A percentile compares a stretch with the other conserved stretches of the same genome.
These are phyloP conservation scores for Arabidopsis suecica DNA, from an alignment of 345 rosid genomes.

Conservation along the genomic window DNA sequence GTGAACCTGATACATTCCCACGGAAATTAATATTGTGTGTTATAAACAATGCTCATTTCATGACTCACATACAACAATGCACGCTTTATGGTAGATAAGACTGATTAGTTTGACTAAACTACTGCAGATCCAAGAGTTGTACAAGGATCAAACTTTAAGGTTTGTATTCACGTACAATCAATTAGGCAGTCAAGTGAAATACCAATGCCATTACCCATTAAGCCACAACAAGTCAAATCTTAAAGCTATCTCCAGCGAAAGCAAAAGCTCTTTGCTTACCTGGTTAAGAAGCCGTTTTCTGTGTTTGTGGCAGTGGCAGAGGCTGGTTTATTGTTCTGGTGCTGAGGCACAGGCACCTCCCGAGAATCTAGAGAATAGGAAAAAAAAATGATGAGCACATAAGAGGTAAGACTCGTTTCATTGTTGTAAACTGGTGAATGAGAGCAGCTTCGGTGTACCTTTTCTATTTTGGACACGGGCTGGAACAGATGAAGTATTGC, in stretches of 20 bases:
- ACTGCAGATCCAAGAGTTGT: constrained; percentile 6
- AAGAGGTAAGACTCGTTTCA: constrained; percentile 17
- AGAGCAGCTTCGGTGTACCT: constrained; percentile 37
- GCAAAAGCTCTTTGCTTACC: constrained; percentile 50
- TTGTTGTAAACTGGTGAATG: neutral
- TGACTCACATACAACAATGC: constrained; percentile 1
- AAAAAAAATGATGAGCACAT: neutral
- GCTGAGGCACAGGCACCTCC: constrained; percentile 50
- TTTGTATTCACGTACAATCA: neutral
- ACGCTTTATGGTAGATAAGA: neutral
- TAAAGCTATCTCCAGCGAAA: constrained; percentile 3
- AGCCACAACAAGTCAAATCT: constrained; percentile 2
- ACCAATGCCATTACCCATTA: neutral
- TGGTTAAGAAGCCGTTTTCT: constrained; percentile 58
- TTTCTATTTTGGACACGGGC: constrained; percentile 53
- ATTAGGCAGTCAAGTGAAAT: neutral
- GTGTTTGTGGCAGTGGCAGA: constrained; percentile 29
- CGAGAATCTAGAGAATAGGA: constrained; percentile 43
- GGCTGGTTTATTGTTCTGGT: constrained; percentile 40
- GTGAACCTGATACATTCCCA: constrained; percentile 54
- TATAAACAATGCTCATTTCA: constrained; percentile 15
- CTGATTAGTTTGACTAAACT: constrained; percentile 9
- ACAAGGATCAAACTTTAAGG: neutral
- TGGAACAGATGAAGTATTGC: constrained; percentile 47
- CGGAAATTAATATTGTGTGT: neutral